phyloP scores from a whole-genome alignment of 1,284 basidiomycete species.

The Leccinum laetum region DNA sequence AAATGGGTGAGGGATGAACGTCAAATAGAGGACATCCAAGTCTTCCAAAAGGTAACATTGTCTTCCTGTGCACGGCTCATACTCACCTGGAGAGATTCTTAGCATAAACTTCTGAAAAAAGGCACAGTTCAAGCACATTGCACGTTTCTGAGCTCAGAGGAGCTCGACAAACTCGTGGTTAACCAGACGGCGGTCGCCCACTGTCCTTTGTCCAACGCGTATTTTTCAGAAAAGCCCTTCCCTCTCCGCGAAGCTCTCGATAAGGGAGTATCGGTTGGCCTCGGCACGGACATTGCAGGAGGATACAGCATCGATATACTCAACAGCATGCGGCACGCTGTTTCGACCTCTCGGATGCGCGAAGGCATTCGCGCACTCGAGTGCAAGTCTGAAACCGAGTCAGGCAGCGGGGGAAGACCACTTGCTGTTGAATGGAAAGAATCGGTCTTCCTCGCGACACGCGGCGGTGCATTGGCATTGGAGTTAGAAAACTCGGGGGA shows the following conservation, averaged over 20 bases:
- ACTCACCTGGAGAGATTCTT: constrained; percentile 9
- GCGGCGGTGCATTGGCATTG: constrained; percentile 72
- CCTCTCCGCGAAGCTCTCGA: constrained; percentile 73
- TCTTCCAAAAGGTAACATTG: constrained; percentile 62
- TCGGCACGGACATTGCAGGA: constrained; percentile 85
- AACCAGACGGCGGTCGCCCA: constrained; percentile 71
- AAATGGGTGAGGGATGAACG: constrained; percentile 65
- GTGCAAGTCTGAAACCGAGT: constrained; percentile 1
- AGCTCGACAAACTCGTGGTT: constrained; percentile 51
- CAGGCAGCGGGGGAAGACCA: constrained; percentile 13
- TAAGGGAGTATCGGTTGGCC: constrained; percentile 63
- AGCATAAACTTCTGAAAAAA: constrained; percentile 61
- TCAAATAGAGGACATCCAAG: constrained; percentile 66
- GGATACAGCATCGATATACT: constrained; percentile 81
- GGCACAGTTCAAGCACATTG: constrained; percentile 83
- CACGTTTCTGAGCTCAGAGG: constrained; percentile 61
- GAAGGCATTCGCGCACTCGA: constrained; percentile 51
- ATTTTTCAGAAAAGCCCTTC: constrained; percentile 78
- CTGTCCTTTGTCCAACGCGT: constrained; percentile 84
- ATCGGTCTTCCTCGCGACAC: constrained; percentile 75
- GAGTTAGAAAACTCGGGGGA: constrained; percentile 51
- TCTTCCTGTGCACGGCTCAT: not conserved
- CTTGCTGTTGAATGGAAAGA: constrained; percentile 78
- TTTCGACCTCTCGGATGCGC: constrained; percentile 70
- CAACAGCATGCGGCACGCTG: constrained; percentile 76